phyloP scores from a whole-genome alignment of 2,329 filamentous ascomycete genomes.

The Cyphellophora attinorum region DNA sequence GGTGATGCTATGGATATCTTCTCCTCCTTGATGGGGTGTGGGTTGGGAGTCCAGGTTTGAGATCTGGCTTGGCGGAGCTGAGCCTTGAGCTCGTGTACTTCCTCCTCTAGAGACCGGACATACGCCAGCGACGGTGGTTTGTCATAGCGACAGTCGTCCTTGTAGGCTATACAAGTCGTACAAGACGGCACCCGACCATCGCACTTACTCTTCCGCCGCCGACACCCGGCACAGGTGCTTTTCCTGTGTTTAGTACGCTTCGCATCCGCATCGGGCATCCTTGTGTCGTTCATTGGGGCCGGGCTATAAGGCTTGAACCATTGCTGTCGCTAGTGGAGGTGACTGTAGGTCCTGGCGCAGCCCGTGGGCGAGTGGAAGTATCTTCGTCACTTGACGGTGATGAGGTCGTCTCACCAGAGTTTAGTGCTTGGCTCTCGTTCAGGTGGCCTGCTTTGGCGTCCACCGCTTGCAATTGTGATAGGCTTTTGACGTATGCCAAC shows the following conservation, averaged over 20 bases:
- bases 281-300: conserved; percentile 4
- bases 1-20: conserved; percentile 14
- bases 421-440: too few species aligned
- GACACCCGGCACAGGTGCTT: conserved; percentile 17
- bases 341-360: too few species aligned
- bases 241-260: conserved; percentile 18
- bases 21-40: conserved; percentile 12
- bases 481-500: too few species aligned
- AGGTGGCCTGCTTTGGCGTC: too few species aligned
- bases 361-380: too few species aligned
- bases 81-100: conserved; percentile 15
- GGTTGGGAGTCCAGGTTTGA: conserved; percentile 14
- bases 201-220: conserved; percentile 19
- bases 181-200: conserved; percentile 7
- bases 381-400: too few species aligned
- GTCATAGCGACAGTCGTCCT: conserved; percentile 19
- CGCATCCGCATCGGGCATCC: conserved; percentile 10
- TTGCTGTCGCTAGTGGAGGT: too few species aligned
- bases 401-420: too few species aligned
- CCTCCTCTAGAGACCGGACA: conserved; percentile 18
- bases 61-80: conserved; percentile 16
- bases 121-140: conserved; percentile 18
- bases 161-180: conserved; percentile 18
- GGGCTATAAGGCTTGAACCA: too few species aligned
- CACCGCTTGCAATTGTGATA: too few species aligned